Percentiles rank a stretch among this genome's conserved stretches.
phyloP scores from a whole-genome alignment of 2,329 filamentous ascomycete species.

The Chrysoporthe austroafricana region DNA sequence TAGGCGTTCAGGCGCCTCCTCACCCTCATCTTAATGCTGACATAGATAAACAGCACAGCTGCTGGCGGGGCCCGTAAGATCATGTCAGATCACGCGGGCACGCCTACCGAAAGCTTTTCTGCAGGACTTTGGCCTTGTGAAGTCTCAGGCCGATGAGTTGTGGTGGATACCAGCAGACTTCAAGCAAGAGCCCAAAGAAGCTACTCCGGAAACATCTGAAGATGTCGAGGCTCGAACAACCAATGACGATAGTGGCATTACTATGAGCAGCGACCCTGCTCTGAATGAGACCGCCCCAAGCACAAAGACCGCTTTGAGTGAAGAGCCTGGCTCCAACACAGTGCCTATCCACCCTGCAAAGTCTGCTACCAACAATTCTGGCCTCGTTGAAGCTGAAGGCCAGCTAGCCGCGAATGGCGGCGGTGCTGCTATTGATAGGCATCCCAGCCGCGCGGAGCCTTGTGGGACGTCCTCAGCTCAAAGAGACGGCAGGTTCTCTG shows the following conservation, averaged over 20 bases:
- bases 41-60: slow-evolving; percentile 54
- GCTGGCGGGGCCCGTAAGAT: slow-evolving; percentile 63
- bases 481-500: slow-evolving; percentile 30
- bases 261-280: background rate
- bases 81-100: slow-evolving; percentile 53
- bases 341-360: background rate
- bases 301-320: background rate
- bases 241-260: background rate
- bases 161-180: slow-evolving; percentile 58
- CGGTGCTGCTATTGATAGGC: background rate
- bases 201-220: slow-evolving; percentile 12
- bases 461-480: background rate
- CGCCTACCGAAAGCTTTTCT: slow-evolving; percentile 65
- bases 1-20: slow-evolving; percentile 38
- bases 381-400: background rate
- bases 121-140: slow-evolving; percentile 61
- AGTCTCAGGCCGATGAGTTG: slow-evolving; percentile 54
- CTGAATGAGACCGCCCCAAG: background rate
- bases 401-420: background rate
- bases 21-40: slow-evolving; percentile 12
- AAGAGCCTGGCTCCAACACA: background rate
- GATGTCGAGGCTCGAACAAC: slow-evolving; percentile 4
- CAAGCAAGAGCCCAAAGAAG: slow-evolving; percentile 11
- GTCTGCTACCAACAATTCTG: background rate
- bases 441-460: no score